Evolutionary conservation across 2,329 filamentous ascomycete species (phyloP), one percentile per base, ranked within the genome.

Genomic region (Colletotrichum paranaense): DNA sequence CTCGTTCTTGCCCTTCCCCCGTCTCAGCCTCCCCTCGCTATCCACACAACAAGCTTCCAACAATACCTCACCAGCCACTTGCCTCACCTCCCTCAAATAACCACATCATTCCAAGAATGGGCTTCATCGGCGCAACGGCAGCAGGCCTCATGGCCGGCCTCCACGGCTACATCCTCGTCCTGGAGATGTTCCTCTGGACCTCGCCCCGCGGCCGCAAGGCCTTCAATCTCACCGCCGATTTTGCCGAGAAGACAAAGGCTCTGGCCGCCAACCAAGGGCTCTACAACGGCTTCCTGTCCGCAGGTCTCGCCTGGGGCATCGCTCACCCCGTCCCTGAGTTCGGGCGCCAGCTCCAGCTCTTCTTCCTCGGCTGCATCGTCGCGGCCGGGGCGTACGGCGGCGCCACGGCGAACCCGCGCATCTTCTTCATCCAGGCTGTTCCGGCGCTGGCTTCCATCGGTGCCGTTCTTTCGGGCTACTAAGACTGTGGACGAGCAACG

Each of bases 281-380:
- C 6, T 88, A 88, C 80, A 88, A 88, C 76, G 86, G 87, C 55
- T 87, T 88, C 67, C 80, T 88, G n/a, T 84, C 86, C 3, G 86
- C 86, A 1, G 87, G 87, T 0, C 78, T 88, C 2, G 71, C 80
- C 30, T 88, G 87, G 87, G 82, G 84, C 3, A 74, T 88, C n/a
- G n/a, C 80, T 4, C 86, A 88, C 76, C 85, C 86, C 1, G 80
- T 82, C 6, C 67, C 79, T 7, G 82, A 79, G 49, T 84, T 88
- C 71, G 82, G 81, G 19, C 75, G 67, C 4, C 84, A 88, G 79
- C 80, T 88, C 62, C 79, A 81, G 53, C 73, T 86, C n/a, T 88
- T 88, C 76, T 88, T 88, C 79, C 79, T 85, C 26, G 81, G 82
- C 1, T 86, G 84, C 67, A 83, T 88, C 32, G 75, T 79, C 38